Evolutionary conservation across 2,329 filamentous ascomycete genomes (phyloP), one percentile per base, ranked within the genome.

Genomic region (Pyrenophora graminea): DNA sequence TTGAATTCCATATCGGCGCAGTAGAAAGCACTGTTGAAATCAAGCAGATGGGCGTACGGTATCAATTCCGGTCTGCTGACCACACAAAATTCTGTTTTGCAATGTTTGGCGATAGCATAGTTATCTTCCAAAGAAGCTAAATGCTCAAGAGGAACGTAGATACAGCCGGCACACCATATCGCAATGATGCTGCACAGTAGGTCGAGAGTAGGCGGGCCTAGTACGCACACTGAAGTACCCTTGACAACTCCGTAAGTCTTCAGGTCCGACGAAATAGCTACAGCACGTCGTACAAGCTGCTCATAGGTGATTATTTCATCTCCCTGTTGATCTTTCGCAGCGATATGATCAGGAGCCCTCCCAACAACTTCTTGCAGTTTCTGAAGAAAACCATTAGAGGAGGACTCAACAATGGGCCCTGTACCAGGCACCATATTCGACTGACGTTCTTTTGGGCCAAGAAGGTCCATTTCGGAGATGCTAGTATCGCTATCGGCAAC

Each of bases 201-300:
- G 30, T 48, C 39, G 25, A 38, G 23, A 9, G 46, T 48, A n/a
- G 46, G 39, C n/a, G 46, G 39, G 7, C 46, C 46, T 1, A 48
- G 21, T 10, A 48, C 46, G 32, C 46, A 48, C 18, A 48, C 31
- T 12, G 46, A 17, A 15, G 46, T 42, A 27, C 38, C 46, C 33
- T 18, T 34, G 18, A 5, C 25, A 21, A 48, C 23, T 6, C 39
- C 46, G 21, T 42, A 31, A 17, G 12, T 27, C 23, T 21, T 25
- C 27, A 48, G n/a, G 4, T 34, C 39, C 9, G 46, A 36, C n/a
- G 39, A 43, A n/a, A 48, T 48, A 25, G 39, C 46, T 8, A 43
- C 12, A 6, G 46, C 46, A 13, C 31, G 46, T n/a, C 23, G 31
- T 36, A 36, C 12, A 15, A 48, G 23, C 1, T 37, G 19, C 7